phyloP scores from a whole-genome alignment of 2,329 filamentous ascomycete genomes.

The Penicillium sp. region DNA sequence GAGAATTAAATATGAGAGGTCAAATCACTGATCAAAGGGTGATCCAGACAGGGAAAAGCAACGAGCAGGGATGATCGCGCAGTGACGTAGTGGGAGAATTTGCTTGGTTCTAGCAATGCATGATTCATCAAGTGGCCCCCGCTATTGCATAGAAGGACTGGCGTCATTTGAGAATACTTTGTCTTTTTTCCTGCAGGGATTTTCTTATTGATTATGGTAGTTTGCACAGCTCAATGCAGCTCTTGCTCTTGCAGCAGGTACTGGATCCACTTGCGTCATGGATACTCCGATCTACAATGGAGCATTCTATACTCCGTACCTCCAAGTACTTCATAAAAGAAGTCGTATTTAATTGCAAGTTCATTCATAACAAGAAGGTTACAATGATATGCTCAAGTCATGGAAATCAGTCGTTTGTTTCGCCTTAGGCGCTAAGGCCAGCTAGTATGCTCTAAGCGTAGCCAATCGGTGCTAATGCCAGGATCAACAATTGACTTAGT shows the following conservation, averaged over 20 bases:
- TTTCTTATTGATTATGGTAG: too few relatives aligned
- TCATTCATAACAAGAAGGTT: too few relatives aligned
- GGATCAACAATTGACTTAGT: too few relatives aligned
- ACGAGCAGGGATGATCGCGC: conserved; percentile 26
- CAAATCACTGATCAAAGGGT: conserved; percentile 7
- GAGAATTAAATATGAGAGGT: conserved; percentile 12
- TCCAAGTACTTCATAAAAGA: too few relatives aligned
- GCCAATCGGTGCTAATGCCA: too few relatives aligned
- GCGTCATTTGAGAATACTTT: conserved; percentile 9
- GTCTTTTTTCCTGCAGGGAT: background rate
- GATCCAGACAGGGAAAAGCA: conserved; percentile 15
- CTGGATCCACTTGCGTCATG: too few relatives aligned
- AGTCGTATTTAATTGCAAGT: too few relatives aligned
- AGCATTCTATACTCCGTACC: background rate
- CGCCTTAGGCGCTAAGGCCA: conserved; percentile 4
- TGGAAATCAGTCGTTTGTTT: too few relatives aligned
- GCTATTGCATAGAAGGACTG: conserved; percentile 5
- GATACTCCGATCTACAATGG: too few relatives aligned
- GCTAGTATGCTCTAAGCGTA: conserved; percentile 4
- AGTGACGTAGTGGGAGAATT: conserved; percentile 32
- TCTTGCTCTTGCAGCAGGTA: too few relatives aligned
- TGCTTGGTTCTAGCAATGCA: conserved; percentile 19
- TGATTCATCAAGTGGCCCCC: conserved; percentile 24
- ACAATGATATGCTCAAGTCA: too few relatives aligned
- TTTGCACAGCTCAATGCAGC: too few relatives aligned